A percentile compares a stretch with the other conserved stretches of the same genome.
Conservation (phyloP, 305 asterid genomes). For the Plantago rigida region DNA sequence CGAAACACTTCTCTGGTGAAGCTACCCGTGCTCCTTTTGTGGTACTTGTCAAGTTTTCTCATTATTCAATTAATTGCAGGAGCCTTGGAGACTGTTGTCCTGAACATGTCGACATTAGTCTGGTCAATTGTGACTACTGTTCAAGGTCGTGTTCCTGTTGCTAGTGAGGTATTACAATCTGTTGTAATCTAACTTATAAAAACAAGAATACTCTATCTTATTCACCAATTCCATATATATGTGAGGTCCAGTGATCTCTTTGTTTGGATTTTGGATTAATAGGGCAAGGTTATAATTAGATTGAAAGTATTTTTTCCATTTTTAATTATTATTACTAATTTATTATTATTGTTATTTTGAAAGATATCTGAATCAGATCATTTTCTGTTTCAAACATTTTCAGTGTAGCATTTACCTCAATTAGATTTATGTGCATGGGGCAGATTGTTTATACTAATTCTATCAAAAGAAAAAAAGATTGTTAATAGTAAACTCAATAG, state of each 20-base stretch:
- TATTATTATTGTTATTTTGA: neutral
- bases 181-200: slow-evolving; percentile 14
- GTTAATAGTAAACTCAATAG: neutral
- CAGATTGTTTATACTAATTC: neutral
- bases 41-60: slow-evolving; percentile 1
- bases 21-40: neutral
- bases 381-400: neutral
- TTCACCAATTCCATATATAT: slow-evolving; percentile 10
- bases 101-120: slow-evolving; percentile 82
- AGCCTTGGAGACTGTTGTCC: slow-evolving; percentile 79
- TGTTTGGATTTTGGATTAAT: neutral
- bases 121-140: slow-evolving; percentile 89
- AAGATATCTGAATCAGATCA: neutral
- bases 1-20: neutral
- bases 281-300: neutral
- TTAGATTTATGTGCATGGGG: neutral
- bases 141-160: slow-evolving; percentile 90
- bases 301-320: neutral
- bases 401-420: neutral
- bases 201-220: slow-evolving; percentile 13
- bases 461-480: no score
- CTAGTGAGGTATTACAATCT: slow-evolving; percentile 69
- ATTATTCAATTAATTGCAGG: slow-evolving; percentile 43
- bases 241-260: slow-evolving; percentile 7
- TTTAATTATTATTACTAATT: no score